These are phyloP conservation scores for Penicillium sp. DNA, from an alignment of 2,329 filamentous ascomycete genomes.

Conservation along the genomic window DNA sequence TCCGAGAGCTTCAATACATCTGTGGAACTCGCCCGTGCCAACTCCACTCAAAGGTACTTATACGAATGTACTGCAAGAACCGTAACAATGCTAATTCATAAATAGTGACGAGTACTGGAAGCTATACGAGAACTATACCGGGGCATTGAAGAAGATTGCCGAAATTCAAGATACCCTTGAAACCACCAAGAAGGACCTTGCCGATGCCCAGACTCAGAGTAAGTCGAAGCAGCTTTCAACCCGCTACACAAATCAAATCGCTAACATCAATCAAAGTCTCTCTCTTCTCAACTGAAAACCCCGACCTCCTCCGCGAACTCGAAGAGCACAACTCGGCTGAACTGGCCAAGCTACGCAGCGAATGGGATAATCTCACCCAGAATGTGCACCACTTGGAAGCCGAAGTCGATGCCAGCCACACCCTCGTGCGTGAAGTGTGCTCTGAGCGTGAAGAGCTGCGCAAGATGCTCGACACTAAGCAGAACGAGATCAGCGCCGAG, in stretches of 20 bases:
- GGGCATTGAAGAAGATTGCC: constrained; percentile 45
- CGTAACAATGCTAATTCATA: constrained; percentile 22
- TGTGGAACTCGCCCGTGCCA: constrained; percentile 41
- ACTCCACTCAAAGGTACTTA: constrained; percentile 46
- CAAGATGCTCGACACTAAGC: constrained; percentile 46
- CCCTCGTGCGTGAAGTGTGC: constrained; percentile 46
- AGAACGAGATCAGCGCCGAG: constrained; percentile 47
- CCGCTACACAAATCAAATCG: background rate
- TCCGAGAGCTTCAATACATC: constrained; percentile 43
- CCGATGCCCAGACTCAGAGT: constrained; percentile 46
- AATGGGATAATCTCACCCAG: constrained; percentile 42
- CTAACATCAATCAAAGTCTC: constrained; percentile 40
- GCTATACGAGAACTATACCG: constrained; percentile 48
- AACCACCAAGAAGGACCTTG: constrained; percentile 43
- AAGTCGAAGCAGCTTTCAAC: constrained; percentile 24
- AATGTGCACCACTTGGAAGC: constrained; percentile 47
- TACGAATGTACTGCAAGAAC: background rate
- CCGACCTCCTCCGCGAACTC: constrained; percentile 46
- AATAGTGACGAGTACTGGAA: constrained; percentile 50
- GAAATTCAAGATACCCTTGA: constrained; percentile 47
- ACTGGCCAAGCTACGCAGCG: constrained; percentile 41
- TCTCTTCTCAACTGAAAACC: constrained; percentile 46
- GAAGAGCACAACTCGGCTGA: constrained; percentile 45
- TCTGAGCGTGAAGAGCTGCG: constrained; percentile 49
- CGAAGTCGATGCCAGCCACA: constrained; percentile 47